Conservation (phyloP, 1,284 basidiomycete genomes). For the Leccinum solheimii region DNA sequence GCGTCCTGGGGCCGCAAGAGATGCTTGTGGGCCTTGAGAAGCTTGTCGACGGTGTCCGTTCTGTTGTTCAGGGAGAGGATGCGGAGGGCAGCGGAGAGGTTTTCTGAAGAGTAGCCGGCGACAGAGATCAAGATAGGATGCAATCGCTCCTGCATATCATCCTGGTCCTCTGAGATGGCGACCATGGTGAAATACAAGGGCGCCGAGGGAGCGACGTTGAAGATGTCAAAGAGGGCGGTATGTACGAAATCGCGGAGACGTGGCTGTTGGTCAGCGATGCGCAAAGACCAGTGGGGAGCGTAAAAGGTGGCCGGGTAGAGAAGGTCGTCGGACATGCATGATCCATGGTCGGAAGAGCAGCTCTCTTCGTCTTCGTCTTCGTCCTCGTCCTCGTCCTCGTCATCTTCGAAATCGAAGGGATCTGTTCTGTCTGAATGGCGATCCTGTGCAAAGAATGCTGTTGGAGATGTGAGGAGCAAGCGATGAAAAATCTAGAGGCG, state of each 20-base stretch:
- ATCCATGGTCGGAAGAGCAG: conserved; percentile 30
- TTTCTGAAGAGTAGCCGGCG: conserved; percentile 51
- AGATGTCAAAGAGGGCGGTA: conserved; percentile 42
- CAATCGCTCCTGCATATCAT: conserved; percentile 36
- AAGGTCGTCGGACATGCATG: conserved; percentile 26
- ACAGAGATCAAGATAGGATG: conserved; percentile 39
- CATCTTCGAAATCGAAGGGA: conserved; percentile 31
- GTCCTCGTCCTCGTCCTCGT: conserved; percentile 26
- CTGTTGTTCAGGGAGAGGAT: conserved; percentile 46
- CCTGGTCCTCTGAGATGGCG: conserved; percentile 37
- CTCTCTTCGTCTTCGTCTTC: conserved; percentile 25
- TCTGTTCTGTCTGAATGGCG: conserved; percentile 13
- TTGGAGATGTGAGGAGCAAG: conserved; percentile 5
- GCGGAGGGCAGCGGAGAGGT: conserved; percentile 52
- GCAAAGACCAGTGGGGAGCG: conserved; percentile 52
- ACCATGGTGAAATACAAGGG: conserved; percentile 46
- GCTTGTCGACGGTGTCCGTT: conserved; percentile 35
- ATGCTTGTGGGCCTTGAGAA: conserved; percentile 49
- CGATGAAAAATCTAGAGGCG: neutral
- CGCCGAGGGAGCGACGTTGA: conserved; percentile 49
- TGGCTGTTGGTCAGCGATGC: conserved; percentile 41
- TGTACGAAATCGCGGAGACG: conserved; percentile 47
- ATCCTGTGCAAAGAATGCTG: conserved; percentile 26
- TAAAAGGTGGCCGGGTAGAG: conserved; percentile 37
- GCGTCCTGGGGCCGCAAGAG: conserved; percentile 60